Percentiles rank a stretch among this genome's conserved stretches.
These are phyloP conservation scores for Candida gigantensis DNA, from an alignment of 1,139 yeast species.

Conservation along the genomic window DNA sequence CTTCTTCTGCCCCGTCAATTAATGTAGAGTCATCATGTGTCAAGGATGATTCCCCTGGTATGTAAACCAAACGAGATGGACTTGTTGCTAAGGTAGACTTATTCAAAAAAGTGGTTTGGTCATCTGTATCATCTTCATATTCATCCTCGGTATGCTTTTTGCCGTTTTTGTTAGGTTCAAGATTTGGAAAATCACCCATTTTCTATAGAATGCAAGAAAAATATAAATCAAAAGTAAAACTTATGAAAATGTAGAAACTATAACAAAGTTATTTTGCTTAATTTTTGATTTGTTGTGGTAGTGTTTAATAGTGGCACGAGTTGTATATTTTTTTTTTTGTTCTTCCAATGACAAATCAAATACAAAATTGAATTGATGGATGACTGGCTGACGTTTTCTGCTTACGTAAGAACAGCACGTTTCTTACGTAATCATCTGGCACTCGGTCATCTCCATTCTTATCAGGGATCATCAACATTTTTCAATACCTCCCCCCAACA, in stretches of 20 bases:
- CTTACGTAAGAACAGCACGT: not conserved
- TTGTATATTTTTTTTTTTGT: not conserved
- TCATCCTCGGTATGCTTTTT: conserved; percentile 1
- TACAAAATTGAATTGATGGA: not conserved
- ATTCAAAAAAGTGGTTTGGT: conserved; percentile 18
- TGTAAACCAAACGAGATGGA: conserved; percentile 35
- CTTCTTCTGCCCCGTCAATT: conserved; percentile 26
- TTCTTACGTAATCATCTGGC: too few relatives aligned
- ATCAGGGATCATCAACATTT: too few relatives aligned
- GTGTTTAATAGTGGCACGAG: conserved; percentile 7
- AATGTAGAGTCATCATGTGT: conserved; percentile 28
- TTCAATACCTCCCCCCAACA: too few relatives aligned
- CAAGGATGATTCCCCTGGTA: conserved; percentile 33
- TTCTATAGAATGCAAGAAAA: not conserved
- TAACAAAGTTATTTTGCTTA: not conserved
- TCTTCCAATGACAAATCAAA: not conserved
- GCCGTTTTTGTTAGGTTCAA: conserved; percentile 2
- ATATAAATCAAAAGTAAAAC: not conserved
- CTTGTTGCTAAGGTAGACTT: conserved; percentile 11
- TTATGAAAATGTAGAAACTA: too few relatives aligned
- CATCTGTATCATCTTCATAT: conserved; percentile 16
- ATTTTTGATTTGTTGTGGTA: not conserved
- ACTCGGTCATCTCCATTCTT: conserved; percentile 8
- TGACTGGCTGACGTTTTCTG: not conserved
- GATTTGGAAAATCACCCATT: conserved; percentile 11